Evolutionary conservation across 805 yeast species (phyloP).

Genomic region (Spathaspora boniae): DNA sequence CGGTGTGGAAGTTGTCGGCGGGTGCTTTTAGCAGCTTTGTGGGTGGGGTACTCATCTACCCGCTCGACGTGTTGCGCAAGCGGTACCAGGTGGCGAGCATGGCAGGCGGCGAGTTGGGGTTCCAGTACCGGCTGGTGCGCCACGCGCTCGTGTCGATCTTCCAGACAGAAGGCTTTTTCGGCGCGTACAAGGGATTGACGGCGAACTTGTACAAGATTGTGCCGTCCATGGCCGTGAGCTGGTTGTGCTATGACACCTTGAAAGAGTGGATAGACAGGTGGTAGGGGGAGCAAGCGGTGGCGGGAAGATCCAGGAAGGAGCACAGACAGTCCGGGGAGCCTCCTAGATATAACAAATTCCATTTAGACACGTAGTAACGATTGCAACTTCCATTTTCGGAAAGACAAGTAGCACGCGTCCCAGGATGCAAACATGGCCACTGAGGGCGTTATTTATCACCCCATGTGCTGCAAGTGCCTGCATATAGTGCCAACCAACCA

Average conservation of each 20-base stretch:
- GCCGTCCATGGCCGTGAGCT: conserved; percentile 94
- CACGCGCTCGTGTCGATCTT: conserved; percentile 74
- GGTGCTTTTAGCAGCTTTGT: conserved; percentile 89
- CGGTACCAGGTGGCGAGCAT: conserved; percentile 88
- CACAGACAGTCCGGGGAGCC: neutral
- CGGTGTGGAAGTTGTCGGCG: conserved; percentile 57
- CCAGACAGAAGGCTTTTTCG: conserved; percentile 66
- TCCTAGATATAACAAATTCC: neutral
- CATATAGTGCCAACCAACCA: conserved; percentile 7
- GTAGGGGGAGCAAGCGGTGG: conserved; percentile 15
- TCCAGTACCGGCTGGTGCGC: conserved; percentile 69
- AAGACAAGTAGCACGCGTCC: neutral
- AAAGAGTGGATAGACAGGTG: conserved; percentile 40
- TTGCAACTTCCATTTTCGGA: neutral
- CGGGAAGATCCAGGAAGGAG: neutral
- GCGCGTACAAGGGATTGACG: conserved; percentile 69
- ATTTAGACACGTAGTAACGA: neutral
- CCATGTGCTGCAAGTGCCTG: no score
- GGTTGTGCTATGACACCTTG: conserved; percentile 79
- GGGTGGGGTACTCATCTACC: conserved; percentile 88
- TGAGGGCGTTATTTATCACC: no score
- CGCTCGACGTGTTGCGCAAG: conserved; percentile 84
- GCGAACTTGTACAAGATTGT: conserved; percentile 87
- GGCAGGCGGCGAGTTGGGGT: conserved; percentile 76
- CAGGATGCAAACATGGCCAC: neutral